Evolutionary conservation across 2,329 filamentous ascomycete species (phyloP), one percentile per base, ranked within the genome.

Genomic region (Thielaviopsis musarum): DNA sequence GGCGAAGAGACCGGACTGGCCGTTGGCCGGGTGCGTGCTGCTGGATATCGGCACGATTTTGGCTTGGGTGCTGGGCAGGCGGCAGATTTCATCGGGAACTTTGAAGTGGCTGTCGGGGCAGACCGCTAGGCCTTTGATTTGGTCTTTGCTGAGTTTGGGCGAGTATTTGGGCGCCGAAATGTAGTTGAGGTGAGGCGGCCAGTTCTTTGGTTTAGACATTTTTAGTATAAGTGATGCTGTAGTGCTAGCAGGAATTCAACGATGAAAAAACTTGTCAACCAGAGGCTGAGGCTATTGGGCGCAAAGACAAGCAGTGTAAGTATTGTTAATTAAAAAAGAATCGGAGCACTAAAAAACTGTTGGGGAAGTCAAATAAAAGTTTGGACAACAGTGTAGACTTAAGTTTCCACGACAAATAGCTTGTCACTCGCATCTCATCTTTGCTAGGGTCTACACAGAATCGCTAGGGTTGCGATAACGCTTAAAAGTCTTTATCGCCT

Each of bases 1-100:
- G 3, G 83, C 81, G 65, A 84, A 84, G 34, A 85, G 77, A 0
- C 82, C 82, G 56, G 66, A 69, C 67, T 85, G 82, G 3, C 77
- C 76, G 64, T 71, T 64, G 13, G 82, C 82, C 0, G 82, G 82
- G 65, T 85, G 82, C 0, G 67, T 64, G 0, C 74, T 67, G 57
- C 75, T 67, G 0, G 65, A 66, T 62, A 85, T 84, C 38, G 71
- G 69, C 12, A 73, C 73, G 64, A 85, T 84, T 62, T 69, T 75
- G 58, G 82, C 79, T 9, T 73, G 66, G n/a, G 72, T 61, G 59
- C 71, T 75, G 10, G 80, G 77, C 0, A 75, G 73, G 51, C 69
- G 67, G 1, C 73, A 67, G 6, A 69, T 67, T 58, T 69, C 64
- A 13, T 66, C 59, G 1, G 73, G 69, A 17, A 76, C 67, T 48